Conservation (phyloP, 306 rosid genomes). For the Benincasa hispida region DNA sequence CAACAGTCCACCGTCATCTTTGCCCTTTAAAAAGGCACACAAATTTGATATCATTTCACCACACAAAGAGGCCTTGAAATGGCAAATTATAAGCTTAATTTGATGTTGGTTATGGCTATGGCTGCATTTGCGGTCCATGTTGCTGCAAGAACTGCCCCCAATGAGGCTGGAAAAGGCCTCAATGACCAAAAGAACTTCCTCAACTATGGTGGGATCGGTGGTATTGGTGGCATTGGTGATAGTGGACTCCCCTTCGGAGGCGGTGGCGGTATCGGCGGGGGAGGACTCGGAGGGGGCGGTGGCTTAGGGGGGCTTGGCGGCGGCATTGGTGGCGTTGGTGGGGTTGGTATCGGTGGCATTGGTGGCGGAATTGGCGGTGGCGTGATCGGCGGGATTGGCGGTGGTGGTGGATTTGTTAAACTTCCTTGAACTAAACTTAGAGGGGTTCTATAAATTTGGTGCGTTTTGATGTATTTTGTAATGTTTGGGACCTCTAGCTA, state of each 20-base stretch:
- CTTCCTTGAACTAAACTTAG: conserved; percentile 28
- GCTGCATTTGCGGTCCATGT: conserved; percentile 18
- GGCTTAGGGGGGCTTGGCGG: conserved; percentile 3
- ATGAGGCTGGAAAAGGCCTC: conserved; percentile 28
- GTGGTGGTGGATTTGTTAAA: conserved; percentile 25
- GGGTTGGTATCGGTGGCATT: neutral
- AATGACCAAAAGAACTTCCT: conserved; percentile 60
- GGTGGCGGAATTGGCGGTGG: conserved; percentile 1
- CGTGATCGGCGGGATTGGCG: conserved; percentile 7
- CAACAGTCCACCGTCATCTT: neutral
- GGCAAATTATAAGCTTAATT: conserved; percentile 25
- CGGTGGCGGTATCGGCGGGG: conserved; percentile 17
- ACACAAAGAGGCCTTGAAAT: conserved; percentile 8
- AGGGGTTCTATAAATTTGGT: neutral
- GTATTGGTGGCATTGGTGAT: conserved; percentile 43
- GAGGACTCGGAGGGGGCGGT: conserved; percentile 9
- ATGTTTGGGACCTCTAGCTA: neutral
- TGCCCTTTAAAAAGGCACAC: neutral
- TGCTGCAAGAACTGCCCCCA: conserved; percentile 30
- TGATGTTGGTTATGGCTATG: conserved; percentile 37
- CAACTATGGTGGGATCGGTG: conserved; percentile 43
- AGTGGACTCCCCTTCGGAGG: conserved; percentile 42
- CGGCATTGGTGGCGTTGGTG: neutral
- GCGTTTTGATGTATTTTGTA: neutral
- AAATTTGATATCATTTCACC: neutral